Conservation (phyloP, 1,284 basidiomycete species). For the Sphaerobolus stellatus region DNA sequence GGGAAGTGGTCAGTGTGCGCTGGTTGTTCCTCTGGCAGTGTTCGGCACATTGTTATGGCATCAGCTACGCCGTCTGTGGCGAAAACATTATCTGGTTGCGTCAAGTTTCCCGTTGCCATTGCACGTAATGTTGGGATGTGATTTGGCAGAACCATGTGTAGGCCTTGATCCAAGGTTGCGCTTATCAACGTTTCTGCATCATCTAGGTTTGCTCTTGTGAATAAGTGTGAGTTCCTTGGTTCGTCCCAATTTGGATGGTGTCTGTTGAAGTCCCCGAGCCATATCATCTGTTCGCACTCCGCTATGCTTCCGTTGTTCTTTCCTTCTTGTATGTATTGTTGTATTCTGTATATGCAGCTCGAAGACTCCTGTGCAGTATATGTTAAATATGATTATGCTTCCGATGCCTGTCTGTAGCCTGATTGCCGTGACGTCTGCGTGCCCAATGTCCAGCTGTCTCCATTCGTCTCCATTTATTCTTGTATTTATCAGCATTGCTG, state of each 20-base stretch:
- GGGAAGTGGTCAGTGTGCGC: background rate
- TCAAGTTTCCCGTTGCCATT: background rate
- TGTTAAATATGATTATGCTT: background rate
- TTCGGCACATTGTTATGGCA: background rate
- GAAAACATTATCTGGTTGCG: background rate
- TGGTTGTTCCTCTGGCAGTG: background rate
- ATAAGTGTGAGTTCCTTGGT: background rate
- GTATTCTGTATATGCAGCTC: background rate
- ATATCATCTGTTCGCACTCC: background rate
- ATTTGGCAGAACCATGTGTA: background rate
- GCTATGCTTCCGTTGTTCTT: background rate
- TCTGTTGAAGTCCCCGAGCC: background rate
- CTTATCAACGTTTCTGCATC: background rate
- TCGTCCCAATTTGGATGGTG: background rate
- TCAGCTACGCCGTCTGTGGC: background rate
- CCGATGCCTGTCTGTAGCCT: background rate
- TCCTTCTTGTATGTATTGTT: background rate
- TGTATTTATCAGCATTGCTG: no score
- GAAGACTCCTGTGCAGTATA: background rate
- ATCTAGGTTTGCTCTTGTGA: background rate
- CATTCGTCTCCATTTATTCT: background rate
- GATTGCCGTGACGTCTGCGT: background rate
- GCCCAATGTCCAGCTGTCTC: background rate
- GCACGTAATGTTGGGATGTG: background rate
- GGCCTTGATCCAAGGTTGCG: background rate